Evolutionary conservation across 2,329 filamentous ascomycete genomes (phyloP), one percentile per base, ranked within the genome.

Genomic region (Fusarium robinianum): DNA sequence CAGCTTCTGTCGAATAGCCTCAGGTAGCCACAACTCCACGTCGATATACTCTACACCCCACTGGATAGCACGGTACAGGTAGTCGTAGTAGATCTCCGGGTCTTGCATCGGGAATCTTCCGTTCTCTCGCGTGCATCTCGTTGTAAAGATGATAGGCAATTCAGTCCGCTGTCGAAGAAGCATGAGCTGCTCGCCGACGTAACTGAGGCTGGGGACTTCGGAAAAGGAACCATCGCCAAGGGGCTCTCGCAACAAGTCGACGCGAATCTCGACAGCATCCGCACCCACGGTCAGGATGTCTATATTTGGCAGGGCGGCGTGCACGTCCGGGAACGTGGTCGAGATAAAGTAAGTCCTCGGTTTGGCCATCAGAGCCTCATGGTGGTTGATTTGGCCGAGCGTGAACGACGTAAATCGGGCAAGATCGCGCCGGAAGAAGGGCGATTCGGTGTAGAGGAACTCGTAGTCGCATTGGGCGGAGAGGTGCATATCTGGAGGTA

Each of bases 11-110:
- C 89, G 77, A 42, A 95, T 88, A 6, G 80, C 73, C 63, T 91
- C 88, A 1, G 89, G 89, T 24, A 95, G 77, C 87, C 89, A 94
- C 25, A 95, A 71, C 71, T 95, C 89, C 38, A 95, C 88, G 61
- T 95, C 89, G 51, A 95, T 85, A 63, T 95, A 95, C 66, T 95
- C 89, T 46, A 90, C 86, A 2, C 90, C 89, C 88, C 88, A 95
- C 62, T 94, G 86, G 40, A 94, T 88, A 4, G 90, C 89, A 23
- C 87, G 82, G 60, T 84, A 85, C n/a, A 95, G 77, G 61, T 94
- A 92, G 46, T 84, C 77, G 67, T 88, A 88, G 65, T 85, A 92
- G 29, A 94, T 65, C 10, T 76, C 73, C 0, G 88, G 87, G 41
- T 90, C 80, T 26, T 89, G 83, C 86, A 91, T 91, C 1, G 89